Percentiles rank a stretch among this genome's conserved stretches.
phyloP scores from a whole-genome alignment of 495 filamentous ascomycete species.

The Penicillium crystallinum region DNA sequence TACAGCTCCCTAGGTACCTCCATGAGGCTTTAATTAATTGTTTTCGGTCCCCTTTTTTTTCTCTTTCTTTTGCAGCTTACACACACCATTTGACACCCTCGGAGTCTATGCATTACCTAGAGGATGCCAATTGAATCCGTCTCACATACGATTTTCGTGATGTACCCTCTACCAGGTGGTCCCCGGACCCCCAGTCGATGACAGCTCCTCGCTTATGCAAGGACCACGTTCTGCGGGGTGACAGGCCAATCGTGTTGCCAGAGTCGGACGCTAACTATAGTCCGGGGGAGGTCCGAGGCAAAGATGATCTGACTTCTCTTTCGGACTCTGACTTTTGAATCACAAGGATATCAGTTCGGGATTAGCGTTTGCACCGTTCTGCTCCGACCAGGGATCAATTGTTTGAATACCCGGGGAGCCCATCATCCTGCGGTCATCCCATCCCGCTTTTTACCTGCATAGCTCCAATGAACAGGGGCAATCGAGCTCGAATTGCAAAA shows the following conservation, averaged over 20 bases:
- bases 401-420: not conserved
- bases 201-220: slow-evolving; percentile 8
- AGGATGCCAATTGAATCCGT: not conserved
- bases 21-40: not conserved
- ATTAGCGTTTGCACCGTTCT: not conserved
- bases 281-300: not conserved
- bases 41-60: not conserved
- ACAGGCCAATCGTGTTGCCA: not conserved
- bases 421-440: slow-evolving; percentile 1
- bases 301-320: not conserved
- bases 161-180: not conserved
- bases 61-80: not conserved
- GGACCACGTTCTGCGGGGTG: slow-evolving; percentile 1
- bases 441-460: not conserved
- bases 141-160: not conserved
- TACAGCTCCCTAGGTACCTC: not conserved
- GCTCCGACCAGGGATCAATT: not conserved
- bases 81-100: not conserved
- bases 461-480: not conserved
- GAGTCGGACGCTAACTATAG: not conserved
- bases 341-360: not conserved
- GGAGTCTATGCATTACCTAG: not conserved
- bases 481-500: not conserved
- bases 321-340: not conserved
- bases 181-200: not conserved